These are phyloP conservation scores for Coemansia biformis DNA, from an alignment of 192 early-diverging fungal species.

Conservation along the genomic window DNA sequence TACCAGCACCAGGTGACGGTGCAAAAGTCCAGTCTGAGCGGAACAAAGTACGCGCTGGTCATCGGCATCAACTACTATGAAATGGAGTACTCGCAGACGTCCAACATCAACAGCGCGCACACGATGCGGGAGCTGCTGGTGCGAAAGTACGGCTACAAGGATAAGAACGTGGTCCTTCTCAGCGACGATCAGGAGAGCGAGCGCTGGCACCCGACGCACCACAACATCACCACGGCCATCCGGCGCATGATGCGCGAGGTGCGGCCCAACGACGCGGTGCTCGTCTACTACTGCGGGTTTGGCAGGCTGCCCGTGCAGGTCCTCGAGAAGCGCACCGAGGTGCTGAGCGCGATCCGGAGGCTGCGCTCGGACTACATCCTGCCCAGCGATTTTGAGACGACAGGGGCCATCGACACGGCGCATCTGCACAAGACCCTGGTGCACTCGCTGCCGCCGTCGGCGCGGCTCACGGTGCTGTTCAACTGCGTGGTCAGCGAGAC, in stretches of 20 bases:
- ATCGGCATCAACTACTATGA: conserved; percentile 58
- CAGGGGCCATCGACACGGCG: conserved; percentile 67
- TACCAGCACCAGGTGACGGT: conserved; percentile 38
- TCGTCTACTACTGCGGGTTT: conserved; percentile 76
- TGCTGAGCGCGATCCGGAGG: conserved; percentile 44
- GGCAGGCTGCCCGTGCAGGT: conserved; percentile 50
- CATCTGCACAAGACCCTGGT: conserved; percentile 61
- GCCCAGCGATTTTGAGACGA: conserved; percentile 64
- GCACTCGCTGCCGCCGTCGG: conserved; percentile 59
- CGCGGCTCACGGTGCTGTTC: conserved; percentile 67
- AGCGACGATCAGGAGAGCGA: conserved; percentile 62
- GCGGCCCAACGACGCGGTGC: conserved; percentile 65
- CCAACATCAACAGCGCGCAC: conserved; percentile 52
- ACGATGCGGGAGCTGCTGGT: conserved; percentile 59
- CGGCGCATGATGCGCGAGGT: conserved; percentile 63
- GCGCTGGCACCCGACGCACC: conserved; percentile 45
- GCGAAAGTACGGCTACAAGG: conserved; percentile 53
- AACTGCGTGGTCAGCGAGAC: conserved; percentile 70
- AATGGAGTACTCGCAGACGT: conserved; percentile 48
- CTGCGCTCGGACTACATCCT: conserved; percentile 67
- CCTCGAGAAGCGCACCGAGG: conserved; percentile 19
- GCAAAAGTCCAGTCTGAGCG: conserved; percentile 24
- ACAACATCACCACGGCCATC: conserved; percentile 59
- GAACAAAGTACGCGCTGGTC: conserved; percentile 50
- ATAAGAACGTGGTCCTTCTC: conserved; percentile 56